phyloP scores from a whole-genome alignment of 106 monocot species.

The Xerophyta viscosa region DNA sequence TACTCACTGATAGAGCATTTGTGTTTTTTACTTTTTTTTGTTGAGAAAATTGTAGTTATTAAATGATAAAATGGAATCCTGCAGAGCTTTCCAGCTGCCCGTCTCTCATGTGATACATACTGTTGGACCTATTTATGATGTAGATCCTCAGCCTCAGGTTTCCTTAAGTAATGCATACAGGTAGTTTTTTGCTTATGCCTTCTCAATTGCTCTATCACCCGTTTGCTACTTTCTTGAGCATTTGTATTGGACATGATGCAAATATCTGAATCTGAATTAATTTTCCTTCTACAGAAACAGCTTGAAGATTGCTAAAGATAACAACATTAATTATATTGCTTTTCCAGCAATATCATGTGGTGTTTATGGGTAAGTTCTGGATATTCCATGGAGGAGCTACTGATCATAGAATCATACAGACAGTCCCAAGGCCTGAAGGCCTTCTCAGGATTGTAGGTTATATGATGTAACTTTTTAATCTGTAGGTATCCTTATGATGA shows the following conservation, averaged over 20 bases:
- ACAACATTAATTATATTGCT: conserved; percentile 79
- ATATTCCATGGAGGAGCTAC: no score
- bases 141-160: conserved; percentile 54
- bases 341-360: conserved; percentile 98
- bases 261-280: neutral
- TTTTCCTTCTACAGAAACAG: conserved; percentile 43
- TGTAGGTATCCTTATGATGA: conserved; percentile 73
- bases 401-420: no score
- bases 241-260: no score
- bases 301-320: conserved; percentile 82
- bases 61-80: conserved; percentile 4
- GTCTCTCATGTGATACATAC: conserved; percentile 85
- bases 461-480: neutral
- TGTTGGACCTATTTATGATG: conserved; percentile 77
- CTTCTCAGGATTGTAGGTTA: neutral
- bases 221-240: neutral
- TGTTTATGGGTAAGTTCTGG: conserved; percentile 60
- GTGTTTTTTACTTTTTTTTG: neutral
- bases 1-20: neutral
- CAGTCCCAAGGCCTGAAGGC: neutral
- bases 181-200: conserved; percentile 14
- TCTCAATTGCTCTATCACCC: neutral
- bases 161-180: conserved; percentile 66
- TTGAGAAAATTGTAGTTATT: neutral
- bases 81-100: conserved; percentile 80